Evolutionary conservation across 306 rosid species (phyloP).

Genomic region (Astragalus membranaceus): DNA sequence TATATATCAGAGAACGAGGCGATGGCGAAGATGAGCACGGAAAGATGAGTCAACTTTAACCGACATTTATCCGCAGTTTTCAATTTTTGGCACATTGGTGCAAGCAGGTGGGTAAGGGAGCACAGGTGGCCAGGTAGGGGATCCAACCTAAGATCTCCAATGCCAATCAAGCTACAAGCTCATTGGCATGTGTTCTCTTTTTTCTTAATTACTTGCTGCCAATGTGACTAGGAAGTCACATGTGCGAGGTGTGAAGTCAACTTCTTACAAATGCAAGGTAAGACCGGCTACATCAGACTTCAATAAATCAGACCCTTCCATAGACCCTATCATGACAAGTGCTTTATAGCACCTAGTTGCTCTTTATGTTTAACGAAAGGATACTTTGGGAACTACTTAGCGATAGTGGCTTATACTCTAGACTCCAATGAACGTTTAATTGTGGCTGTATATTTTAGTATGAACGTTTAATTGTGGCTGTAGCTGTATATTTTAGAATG

Average conservation of each 20-base stretch:
- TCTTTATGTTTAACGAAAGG: conserved; percentile 2
- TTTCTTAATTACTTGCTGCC: not conserved
- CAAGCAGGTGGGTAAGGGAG: not conserved
- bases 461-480: not conserved
- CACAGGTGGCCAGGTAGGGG: not conserved
- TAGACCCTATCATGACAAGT: not conserved
- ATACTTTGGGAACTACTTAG: not conserved
- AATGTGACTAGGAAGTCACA: too few species aligned
- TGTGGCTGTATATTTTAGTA: too few species aligned
- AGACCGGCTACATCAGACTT: not conserved
- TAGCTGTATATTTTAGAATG: not conserved
- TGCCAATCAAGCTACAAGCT: not conserved
- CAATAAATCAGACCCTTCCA: not conserved
- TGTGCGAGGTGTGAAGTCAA: too few species aligned
- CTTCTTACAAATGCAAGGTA: not conserved
- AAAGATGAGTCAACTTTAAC: not conserved
- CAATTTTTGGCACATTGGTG: not conserved
- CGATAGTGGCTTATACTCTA: not conserved
- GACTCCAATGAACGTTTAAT: not conserved
- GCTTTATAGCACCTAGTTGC: not conserved
- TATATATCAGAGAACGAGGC: too few species aligned
- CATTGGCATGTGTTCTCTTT: not conserved
- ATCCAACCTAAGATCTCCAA: not conserved
- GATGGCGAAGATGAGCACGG: too few species aligned
- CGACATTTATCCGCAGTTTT: not conserved